phyloP scores from a whole-genome alignment of 345 rosid genomes.

The Salix arbutifolia region DNA sequence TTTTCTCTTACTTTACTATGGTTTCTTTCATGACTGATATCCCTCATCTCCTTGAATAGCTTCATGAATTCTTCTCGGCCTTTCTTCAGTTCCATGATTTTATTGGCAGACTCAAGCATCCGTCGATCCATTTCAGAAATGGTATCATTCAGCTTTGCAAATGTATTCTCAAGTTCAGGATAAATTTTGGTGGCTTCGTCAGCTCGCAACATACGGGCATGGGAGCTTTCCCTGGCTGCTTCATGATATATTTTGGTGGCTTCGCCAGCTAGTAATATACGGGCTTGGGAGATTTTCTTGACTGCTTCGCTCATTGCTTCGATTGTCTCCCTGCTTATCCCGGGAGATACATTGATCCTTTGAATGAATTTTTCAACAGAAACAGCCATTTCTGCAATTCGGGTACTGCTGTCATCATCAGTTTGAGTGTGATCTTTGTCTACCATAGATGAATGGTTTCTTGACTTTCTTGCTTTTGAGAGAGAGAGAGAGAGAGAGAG shows the following conservation, averaged over 20 bases:
- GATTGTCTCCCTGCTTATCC: neutral
- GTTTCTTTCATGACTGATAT: neutral
- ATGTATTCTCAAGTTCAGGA: neutral
- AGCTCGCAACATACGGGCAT: neutral
- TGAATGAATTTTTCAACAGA: neutral
- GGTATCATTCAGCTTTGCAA: neutral
- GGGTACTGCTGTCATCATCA: neutral
- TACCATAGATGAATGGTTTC: neutral
- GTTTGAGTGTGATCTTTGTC: neutral
- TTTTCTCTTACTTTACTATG: neutral
- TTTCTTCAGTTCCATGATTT: neutral
- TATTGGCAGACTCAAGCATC: neutral
- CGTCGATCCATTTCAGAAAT: neutral
- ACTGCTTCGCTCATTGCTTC: neutral
- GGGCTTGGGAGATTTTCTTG: neutral
- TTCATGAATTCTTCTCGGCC: neutral
- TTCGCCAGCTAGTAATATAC: neutral
- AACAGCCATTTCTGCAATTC: neutral
- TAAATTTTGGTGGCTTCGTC: neutral
- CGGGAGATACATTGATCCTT: neutral
- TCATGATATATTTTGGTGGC: neutral
- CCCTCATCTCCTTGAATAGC: neutral
- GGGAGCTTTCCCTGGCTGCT: neutral
- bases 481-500: neutral
- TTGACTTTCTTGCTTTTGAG: neutral